phyloP scores from a whole-genome alignment of 2,329 filamentous ascomycete genomes.

The Orbilia blumenaviensis region DNA sequence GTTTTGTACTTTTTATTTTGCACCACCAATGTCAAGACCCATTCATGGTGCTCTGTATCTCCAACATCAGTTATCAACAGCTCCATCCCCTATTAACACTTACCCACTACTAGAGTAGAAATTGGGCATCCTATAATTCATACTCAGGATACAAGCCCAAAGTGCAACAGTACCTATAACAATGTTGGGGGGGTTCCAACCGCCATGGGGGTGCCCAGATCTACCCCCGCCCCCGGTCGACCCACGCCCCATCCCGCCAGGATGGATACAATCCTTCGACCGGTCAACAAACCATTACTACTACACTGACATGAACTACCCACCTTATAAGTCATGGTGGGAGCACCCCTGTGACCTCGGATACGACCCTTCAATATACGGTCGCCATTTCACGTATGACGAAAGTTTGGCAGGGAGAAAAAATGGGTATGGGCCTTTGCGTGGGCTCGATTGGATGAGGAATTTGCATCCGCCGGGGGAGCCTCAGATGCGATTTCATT shows the following conservation, averaged over 20 bases:
- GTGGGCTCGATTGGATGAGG: slow-evolving; percentile 58
- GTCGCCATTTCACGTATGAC: background rate
- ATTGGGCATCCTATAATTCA: no score
- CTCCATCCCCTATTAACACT: no score
- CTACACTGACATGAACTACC: slow-evolving; percentile 11
- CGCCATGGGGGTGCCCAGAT: background rate
- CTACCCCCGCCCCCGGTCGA: background rate
- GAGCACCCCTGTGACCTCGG: slow-evolving; percentile 6
- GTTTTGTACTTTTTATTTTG: no score
- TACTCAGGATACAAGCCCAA: background rate
- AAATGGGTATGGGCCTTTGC: background rate
- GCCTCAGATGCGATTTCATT: no score
- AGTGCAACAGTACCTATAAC: no score
- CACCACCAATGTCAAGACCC: no score
- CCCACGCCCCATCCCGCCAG: slow-evolving; percentile 13
- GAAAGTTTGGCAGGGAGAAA: background rate
- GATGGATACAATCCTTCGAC: slow-evolving; percentile 15
- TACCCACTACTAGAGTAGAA: no score
- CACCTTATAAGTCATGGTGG: background rate
- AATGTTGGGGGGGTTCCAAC: background rate
- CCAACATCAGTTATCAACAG: no score
- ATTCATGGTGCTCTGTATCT: no score
- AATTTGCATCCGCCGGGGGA: no score
- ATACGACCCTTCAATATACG: slow-evolving; percentile 13
- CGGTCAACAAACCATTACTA: background rate